Evolutionary conservation across 2,329 filamentous ascomycete species (phyloP).

Genomic region (Kalmusia sp.): DNA sequence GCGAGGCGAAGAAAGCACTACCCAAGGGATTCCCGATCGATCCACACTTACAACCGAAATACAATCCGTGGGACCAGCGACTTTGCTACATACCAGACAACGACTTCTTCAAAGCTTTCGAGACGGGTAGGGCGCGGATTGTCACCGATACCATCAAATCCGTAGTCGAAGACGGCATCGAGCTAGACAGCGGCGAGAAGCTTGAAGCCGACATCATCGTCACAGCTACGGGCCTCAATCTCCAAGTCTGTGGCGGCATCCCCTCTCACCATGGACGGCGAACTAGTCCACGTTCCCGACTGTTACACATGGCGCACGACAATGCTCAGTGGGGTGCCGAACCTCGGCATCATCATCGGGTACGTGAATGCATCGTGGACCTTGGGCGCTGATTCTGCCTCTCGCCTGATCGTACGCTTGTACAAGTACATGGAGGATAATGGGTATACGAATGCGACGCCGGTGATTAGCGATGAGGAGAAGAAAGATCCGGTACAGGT

Average conservation of each 20-base stretch:
- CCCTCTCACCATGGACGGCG: slow-evolving; percentile 60
- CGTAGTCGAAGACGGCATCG: slow-evolving; percentile 58
- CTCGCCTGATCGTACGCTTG: slow-evolving; percentile 58
- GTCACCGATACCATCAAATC: slow-evolving; percentile 62
- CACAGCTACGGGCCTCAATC: slow-evolving; percentile 68
- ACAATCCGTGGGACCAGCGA: slow-evolving; percentile 71
- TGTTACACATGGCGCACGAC: slow-evolving; percentile 67
- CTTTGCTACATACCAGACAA: slow-evolving; percentile 72
- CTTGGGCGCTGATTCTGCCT: slow-evolving; percentile 64
- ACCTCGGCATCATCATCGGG: slow-evolving; percentile 64
- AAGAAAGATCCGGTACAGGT: slow-evolving; percentile 50
- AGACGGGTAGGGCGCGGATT: slow-evolving; percentile 59
- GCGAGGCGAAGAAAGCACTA: slow-evolving; percentile 57
- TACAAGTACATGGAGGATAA: slow-evolving; percentile 58
- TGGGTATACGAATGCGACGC: slow-evolving; percentile 52
- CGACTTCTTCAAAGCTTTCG: slow-evolving; percentile 64
- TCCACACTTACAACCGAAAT: slow-evolving; percentile 55
- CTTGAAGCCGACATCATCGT: slow-evolving; percentile 68
- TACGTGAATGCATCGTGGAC: slow-evolving; percentile 70
- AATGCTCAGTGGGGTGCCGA: slow-evolving; percentile 70
- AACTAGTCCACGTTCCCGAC: slow-evolving; percentile 51
- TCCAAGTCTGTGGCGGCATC: slow-evolving; percentile 63
- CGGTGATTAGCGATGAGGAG: slow-evolving; percentile 49
- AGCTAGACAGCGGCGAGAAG: slow-evolving; percentile 54
- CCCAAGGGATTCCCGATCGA: slow-evolving; percentile 54